A percentile compares a stretch with the other conserved stretches of the same genome.
These are phyloP conservation scores for Rosa chinensis DNA, from an alignment of 306 rosid genomes.

Conservation along the genomic window DNA sequence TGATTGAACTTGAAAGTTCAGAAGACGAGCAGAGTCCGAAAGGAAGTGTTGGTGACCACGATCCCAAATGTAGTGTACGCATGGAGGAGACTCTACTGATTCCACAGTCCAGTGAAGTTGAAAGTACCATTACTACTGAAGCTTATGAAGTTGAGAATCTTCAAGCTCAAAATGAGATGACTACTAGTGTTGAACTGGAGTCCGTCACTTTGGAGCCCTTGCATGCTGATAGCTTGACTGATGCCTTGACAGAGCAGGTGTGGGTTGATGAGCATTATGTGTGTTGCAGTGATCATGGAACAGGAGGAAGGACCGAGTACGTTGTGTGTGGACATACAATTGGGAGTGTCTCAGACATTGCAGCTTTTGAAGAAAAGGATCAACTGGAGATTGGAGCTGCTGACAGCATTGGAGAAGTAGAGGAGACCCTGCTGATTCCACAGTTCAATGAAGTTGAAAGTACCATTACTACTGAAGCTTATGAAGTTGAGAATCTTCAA, in stretches of 20 bases:
- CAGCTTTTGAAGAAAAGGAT: not conserved
- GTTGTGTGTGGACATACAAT: not conserved
- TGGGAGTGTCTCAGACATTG: not conserved
- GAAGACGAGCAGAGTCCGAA: not conserved
- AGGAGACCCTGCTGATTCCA: not conserved
- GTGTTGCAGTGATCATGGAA: slow-evolving; percentile 21
- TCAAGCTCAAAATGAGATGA: not conserved
- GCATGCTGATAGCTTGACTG: slow-evolving; percentile 47
- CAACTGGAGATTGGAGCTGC: not conserved
- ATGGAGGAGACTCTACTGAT: not conserved
- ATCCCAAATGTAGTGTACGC: not conserved
- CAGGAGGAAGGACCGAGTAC: slow-evolving; percentile 6
- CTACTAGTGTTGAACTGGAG: not conserved
- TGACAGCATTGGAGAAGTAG: not conserved
- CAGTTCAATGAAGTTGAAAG: not conserved
- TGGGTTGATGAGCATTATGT: slow-evolving; percentile 22
- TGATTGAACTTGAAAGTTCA: slow-evolving; percentile 8
- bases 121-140: not conserved
- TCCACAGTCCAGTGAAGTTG: not conserved
- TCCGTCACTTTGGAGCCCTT: slow-evolving; percentile 17
- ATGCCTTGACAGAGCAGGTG: slow-evolving; percentile 19
- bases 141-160: not conserved
- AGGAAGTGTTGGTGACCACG: not conserved
- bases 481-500: not conserved
- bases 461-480: not conserved